These are phyloP conservation scores for Seiridium cupressi DNA, from an alignment of 2,329 filamentous ascomycete genomes.

Conservation along the genomic window DNA sequence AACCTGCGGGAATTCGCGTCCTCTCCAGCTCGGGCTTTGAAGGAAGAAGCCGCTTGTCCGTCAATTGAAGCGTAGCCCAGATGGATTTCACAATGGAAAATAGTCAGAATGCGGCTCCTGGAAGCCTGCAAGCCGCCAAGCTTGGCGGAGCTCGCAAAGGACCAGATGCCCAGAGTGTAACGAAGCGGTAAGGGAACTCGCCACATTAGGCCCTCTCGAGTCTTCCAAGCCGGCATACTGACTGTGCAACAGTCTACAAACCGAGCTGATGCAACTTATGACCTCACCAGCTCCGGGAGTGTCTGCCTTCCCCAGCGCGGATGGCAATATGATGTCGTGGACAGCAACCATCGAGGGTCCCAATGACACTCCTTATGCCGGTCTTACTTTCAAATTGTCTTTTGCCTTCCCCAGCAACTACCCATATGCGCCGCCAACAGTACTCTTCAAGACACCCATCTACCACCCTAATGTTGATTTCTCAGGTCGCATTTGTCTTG, in stretches of 20 bases:
- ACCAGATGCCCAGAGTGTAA: slow-evolving; percentile 68
- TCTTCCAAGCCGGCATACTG: neutral
- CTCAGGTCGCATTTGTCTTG: slow-evolving; percentile 91
- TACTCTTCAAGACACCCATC: slow-evolving; percentile 97
- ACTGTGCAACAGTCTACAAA: slow-evolving; percentile 72
- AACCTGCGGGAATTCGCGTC: too few species aligned
- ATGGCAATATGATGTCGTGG: slow-evolving; percentile 90
- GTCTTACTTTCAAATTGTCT: slow-evolving; percentile 85
- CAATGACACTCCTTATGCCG: slow-evolving; percentile 85
- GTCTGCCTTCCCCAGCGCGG: slow-evolving; percentile 88
- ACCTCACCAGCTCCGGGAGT: slow-evolving; percentile 89
- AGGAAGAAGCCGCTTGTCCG: neutral
- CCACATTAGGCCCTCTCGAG: neutral
- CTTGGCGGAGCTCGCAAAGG: slow-evolving; percentile 55
- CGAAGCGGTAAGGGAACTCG: slow-evolving; percentile 1
- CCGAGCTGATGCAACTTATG: slow-evolving; percentile 98
- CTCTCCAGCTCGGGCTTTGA: too few species aligned
- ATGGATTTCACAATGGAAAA: slow-evolving; percentile 60
- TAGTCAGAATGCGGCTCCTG: slow-evolving; percentile 66
- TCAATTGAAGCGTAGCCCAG: neutral
- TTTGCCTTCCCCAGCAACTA: slow-evolving; percentile 92
- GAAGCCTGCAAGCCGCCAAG: slow-evolving; percentile 61
- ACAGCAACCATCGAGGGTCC: slow-evolving; percentile 92
- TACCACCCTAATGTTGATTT: slow-evolving; percentile 99
- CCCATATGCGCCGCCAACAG: slow-evolving; percentile 85